Evolutionary conservation across 352 stramenopile genomes (phyloP).

Genomic region (Globisporangium viniferum): DNA sequence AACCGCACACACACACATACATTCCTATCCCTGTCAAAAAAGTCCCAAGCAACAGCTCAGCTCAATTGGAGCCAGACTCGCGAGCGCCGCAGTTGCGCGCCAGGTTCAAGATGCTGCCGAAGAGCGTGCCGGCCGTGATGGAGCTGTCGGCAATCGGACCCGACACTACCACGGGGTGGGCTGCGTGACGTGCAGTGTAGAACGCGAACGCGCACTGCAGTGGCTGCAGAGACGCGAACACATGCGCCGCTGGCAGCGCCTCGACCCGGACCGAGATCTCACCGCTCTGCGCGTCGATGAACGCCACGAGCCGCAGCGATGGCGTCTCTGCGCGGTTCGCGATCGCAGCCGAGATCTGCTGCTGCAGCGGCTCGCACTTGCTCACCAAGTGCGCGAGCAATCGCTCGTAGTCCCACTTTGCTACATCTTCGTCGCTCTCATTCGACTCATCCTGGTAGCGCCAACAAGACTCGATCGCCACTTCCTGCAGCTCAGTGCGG

Average conservation of each 20-base stretch:
- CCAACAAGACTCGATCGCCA: conserved; percentile 53
- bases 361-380: conserved; percentile 36
- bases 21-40: not conserved
- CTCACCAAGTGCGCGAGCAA: conserved; percentile 52
- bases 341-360: conserved; percentile 29
- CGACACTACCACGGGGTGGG: conserved; percentile 76
- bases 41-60: not conserved
- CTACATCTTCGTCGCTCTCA: conserved; percentile 24
- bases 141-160: conserved; percentile 69
- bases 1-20: not conserved
- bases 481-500: conserved; percentile 66
- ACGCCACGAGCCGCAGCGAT: conserved; percentile 51
- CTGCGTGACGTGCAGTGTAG: conserved; percentile 71
- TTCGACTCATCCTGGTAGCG: conserved; percentile 17
- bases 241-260: conserved; percentile 34
- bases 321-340: conserved; percentile 26
- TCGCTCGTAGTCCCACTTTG: conserved; percentile 50
- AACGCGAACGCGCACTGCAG: conserved; percentile 75
- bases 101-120: conserved; percentile 70
- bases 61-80: conserved; percentile 19
- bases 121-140: conserved; percentile 77
- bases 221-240: conserved; percentile 62
- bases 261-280: conserved; percentile 55
- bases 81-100: conserved; percentile 68
- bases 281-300: conserved; percentile 44